Evolutionary conservation across 805 yeast species (phyloP).

Genomic region (Suhomyces emberorum): DNA sequence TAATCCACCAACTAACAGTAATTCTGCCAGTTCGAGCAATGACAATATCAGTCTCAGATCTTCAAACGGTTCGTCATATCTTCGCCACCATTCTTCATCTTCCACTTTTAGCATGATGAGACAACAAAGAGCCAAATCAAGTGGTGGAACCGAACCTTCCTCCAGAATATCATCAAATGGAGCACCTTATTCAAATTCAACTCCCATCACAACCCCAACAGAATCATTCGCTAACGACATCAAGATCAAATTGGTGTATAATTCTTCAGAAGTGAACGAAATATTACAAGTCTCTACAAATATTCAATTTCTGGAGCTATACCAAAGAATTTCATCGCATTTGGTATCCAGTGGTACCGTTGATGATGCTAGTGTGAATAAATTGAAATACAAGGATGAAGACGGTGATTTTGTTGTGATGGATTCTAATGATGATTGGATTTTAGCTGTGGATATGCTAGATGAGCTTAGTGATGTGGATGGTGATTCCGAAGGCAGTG

Average conservation of each 20-base stretch:
- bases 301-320: slow-evolving; percentile 48
- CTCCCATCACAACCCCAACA: slow-evolving; percentile 5
- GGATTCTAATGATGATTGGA: slow-evolving; percentile 85
- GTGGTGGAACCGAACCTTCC: slow-evolving; percentile 5
- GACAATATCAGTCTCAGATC: slow-evolving; percentile 17
- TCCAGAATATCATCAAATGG: slow-evolving; percentile 7
- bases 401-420: slow-evolving; percentile 91
- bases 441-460: slow-evolving; percentile 68
- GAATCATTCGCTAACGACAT: slow-evolving; percentile 8
- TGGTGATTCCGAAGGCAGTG: slow-evolving; percentile 10
- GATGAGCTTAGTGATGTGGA: slow-evolving; percentile 28
- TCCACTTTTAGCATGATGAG: slow-evolving; percentile 45
- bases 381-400: slow-evolving; percentile 84
- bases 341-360: slow-evolving; percentile 51
- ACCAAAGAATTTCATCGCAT: slow-evolving; percentile 56
- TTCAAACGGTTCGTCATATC: slow-evolving; percentile 28
- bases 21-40: not conserved
- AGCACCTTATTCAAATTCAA: slow-evolving; percentile 3
- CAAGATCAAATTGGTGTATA: slow-evolving; percentile 31
- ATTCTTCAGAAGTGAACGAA: slow-evolving; percentile 27
- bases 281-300: slow-evolving; percentile 24
- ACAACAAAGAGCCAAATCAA: slow-evolving; percentile 22
- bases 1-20: not conserved
- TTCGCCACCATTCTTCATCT: slow-evolving; percentile 41
- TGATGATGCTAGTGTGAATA: slow-evolving; percentile 48